Percentiles rank a stretch among this genome's conserved stretches.
Evolutionary conservation across 257 asterid genomes (phyloP).

Genomic region (Knoxia roxburghii): DNA sequence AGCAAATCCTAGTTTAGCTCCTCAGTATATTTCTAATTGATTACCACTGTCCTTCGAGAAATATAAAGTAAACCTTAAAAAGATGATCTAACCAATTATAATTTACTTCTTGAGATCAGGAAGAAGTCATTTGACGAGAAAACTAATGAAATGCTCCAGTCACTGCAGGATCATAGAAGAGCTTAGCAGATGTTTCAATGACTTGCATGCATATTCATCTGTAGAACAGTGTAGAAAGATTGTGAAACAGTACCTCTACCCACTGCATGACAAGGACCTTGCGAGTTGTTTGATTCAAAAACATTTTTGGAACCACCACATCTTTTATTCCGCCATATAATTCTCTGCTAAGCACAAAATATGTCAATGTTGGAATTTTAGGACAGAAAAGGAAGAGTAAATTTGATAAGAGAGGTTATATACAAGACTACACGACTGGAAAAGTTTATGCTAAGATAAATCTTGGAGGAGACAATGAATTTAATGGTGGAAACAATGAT

Average conservation of each 20-base stretch:
- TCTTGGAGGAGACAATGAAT: background rate
- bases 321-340: constrained; percentile 74
- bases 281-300: constrained; percentile 64
- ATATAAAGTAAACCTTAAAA: background rate
- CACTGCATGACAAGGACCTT: constrained; percentile 91
- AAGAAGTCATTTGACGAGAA: background rate
- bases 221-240: background rate
- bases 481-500: background rate
- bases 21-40: background rate
- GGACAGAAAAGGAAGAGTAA: background rate
- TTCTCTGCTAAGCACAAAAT: constrained; percentile 45
- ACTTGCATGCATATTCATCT: background rate
- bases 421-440: background rate
- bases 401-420: background rate
- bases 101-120: background rate
- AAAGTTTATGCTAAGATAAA: background rate
- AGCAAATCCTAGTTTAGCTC: background rate
- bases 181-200: background rate
- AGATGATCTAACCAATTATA: background rate
- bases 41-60: background rate
- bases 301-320: constrained; percentile 88
- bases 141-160: background rate
- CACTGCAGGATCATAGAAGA: background rate
- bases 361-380: constrained; percentile 10
- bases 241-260: constrained; percentile 67